Evolutionary conservation across 768 basidiomycete species (phyloP).

Genomic region (Pholiota molesta): DNA sequence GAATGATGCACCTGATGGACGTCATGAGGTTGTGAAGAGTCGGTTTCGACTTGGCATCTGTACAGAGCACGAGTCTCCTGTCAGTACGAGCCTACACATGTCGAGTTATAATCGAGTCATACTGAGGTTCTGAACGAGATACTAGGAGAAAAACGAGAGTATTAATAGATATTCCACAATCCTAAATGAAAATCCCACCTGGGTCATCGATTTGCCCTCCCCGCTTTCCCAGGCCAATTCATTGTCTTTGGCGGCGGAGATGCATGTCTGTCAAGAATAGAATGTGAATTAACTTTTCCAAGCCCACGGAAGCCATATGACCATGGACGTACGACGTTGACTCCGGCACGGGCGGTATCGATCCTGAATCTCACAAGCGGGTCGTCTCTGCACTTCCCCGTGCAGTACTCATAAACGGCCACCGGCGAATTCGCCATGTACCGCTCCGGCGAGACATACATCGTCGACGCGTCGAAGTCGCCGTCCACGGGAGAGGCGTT

Average conservation of each 20-base stretch:
- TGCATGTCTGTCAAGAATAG: slow-evolving; percentile 29
- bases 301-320: background rate
- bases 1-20: slow-evolving; percentile 27
- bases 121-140: slow-evolving; percentile 17
- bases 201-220: slow-evolving; percentile 39
- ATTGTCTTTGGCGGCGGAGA: slow-evolving; percentile 39
- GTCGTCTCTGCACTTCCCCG: slow-evolving; percentile 13
- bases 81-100: background rate
- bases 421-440: slow-evolving; percentile 7
- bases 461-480: background rate
- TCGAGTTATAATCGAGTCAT: background rate
- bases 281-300: background rate
- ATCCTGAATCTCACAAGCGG: background rate
- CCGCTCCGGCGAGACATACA: slow-evolving; percentile 1
- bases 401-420: slow-evolving; percentile 7
- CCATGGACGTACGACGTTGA: slow-evolving; percentile 9
- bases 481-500: background rate
- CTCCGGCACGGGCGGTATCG: background rate
- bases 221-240: slow-evolving; percentile 38
- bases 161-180: background rate
- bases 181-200: slow-evolving; percentile 22
- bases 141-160: slow-evolving; percentile 1
- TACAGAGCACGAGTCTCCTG: slow-evolving; percentile 19
- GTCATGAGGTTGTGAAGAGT: slow-evolving; percentile 29
- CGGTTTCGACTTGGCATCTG: slow-evolving; percentile 24